Conservation (phyloP, 306 rosid species). For the Oemleria cerasiformis region DNA sequence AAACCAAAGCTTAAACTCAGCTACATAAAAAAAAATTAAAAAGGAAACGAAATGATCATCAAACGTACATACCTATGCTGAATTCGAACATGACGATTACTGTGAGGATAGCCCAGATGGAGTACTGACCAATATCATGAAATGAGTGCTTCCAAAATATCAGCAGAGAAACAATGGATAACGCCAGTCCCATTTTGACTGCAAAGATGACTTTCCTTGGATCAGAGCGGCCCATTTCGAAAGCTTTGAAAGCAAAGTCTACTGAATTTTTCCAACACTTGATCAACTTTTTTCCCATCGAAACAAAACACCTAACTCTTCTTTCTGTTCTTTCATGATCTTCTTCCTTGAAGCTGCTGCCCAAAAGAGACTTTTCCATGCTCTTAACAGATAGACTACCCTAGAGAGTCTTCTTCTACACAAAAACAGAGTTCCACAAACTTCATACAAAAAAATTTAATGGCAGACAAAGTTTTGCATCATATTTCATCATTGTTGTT, state of each 20-base stretch:
- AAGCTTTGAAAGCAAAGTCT: constrained; percentile 17
- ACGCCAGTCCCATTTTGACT: constrained; percentile 49
- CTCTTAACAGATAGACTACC: constrained; percentile 1
- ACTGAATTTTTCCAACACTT: constrained; percentile 8
- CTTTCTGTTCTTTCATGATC: neutral
- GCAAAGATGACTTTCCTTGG: constrained; percentile 53
- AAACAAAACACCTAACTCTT: neutral
- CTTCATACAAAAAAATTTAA: neutral
- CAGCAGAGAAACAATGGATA: constrained; percentile 51
- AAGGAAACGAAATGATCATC: neutral
- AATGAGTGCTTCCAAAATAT: constrained; percentile 41
- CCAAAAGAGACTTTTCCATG: constrained; percentile 19
- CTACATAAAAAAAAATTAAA: neutral
- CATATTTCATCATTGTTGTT: no score
- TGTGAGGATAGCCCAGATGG: constrained; percentile 71
- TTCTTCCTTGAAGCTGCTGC: constrained; percentile 5
- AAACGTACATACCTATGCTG: constrained; percentile 46
- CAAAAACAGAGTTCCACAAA: neutral
- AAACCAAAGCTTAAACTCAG: neutral
- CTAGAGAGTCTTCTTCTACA: neutral
- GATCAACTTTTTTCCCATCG: neutral
- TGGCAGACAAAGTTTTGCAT: neutral
- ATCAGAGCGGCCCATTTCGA: constrained; percentile 61
- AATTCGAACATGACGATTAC: constrained; percentile 72
- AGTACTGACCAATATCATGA: constrained; percentile 38